Base-by-base conservation (phyloP, 768 basidiomycete species). In the Phaeolepiota aurea region DNA sequence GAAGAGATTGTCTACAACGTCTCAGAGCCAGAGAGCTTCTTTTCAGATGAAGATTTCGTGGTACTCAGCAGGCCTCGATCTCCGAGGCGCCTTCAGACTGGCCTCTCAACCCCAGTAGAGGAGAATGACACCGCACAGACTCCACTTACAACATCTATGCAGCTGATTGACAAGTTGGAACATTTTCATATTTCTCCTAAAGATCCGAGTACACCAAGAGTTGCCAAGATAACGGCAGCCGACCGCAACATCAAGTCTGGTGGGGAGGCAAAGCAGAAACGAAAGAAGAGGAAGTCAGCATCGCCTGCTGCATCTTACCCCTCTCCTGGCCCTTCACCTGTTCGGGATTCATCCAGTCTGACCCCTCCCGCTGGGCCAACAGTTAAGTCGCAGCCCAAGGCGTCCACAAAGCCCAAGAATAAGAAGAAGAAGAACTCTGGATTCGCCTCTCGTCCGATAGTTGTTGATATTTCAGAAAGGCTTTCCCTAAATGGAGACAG, bases 1-100 rank as follows among this genome's bases (percentile, higher is more conserved):
- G 77, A 80, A 46, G 74, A 78, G 52, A 73, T 80, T 32, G 71
- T 79, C 14, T 77, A 70, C 66, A 59, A 52, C 30, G 49, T 69
- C 33, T 63, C 72, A 30, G 65, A 66, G 20, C 52, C 41, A 20
- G 58, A 54, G 22, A 53, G 57, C 16, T 54, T 58, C 10, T 55
- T 55, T 20, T 39, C 67, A 9, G 73, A 73, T 48, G 66, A 72
- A 35, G 76, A 77, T 41, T 75, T 71, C 51, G 68, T 77, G 37
- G 53, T 77, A 39, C 59, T 77, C 42, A 65, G 59, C 44, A 49
- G 57, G 37, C 60, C 57, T 9, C 49, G 46, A 20, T 57, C 65
- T 30, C 53, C 40, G 40, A 41, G 38, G 38, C 28, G 33, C 44
- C 35, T 32, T 28, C 40, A 20, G 28, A 30, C 32, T 33, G 44